Base-by-base conservation (phyloP, 352 stramenopile genomes). In the Phytophthora vignae region DNA sequence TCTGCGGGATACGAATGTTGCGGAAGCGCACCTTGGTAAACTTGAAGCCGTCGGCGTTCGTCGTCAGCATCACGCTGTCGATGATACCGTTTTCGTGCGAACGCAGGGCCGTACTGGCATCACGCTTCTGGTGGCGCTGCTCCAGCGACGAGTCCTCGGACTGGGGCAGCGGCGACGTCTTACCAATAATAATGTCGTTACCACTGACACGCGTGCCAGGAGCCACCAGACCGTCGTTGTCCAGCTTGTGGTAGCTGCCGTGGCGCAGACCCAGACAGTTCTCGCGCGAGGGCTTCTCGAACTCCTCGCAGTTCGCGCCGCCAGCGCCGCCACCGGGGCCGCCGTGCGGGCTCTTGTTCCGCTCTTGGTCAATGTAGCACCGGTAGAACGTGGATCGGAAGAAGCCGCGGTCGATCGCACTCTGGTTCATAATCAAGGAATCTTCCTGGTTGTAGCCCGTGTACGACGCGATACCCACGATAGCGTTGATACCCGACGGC, bases 351-450 rank as follows among this genome's bases (percentile, higher is more conserved):
- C 84, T 94, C 82, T 94, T 94, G 74, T 96, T 96, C 17, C 86
- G 86, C 61, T 96, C 87, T 76, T 99, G 92, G 65, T 99, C 97
- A 61, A 97, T 96, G 84, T 99, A 99, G 74, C 96, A 99, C 25
- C 98, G 90, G 80, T 99, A 99, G 85, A 99, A 99, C 2, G 97
- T 99, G 33, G 97, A 99, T 14, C 98, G 91, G 87, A 99, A 99
- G 57, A 99, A 93, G 52, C 98, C 98, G 49, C 98, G 94, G 76
- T 99, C 98, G 67, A 99, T 99, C 14, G 98, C 97, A 78, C 90
- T 98, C 77, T 99, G 98, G 84, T 99, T 99, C 95, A 99, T 98
- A 83, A 99, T 99, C 59, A 99, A 81, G 29, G 97, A 99, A 94
- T 99, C 98, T 93, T 99, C 98, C 74, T 99, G 96, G 80, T 99